These are phyloP conservation scores for Paramyrothecium sp. DNA, from an alignment of 2,329 filamentous ascomycete species.

Conservation along the genomic window DNA sequence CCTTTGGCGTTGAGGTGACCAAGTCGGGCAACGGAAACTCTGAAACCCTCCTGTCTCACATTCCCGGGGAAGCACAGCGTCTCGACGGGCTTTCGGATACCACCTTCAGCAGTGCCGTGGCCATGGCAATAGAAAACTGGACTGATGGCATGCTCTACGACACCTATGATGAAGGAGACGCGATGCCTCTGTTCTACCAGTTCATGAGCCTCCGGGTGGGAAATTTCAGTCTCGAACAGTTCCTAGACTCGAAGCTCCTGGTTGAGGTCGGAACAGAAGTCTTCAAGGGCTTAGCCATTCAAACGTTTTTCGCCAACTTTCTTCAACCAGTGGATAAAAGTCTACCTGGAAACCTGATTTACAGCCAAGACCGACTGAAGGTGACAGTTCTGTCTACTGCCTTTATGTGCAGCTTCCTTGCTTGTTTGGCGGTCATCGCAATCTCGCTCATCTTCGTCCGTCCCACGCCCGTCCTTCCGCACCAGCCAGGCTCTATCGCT, in stretches of 20 bases:
- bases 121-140: no score
- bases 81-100: constrained; percentile 1
- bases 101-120: constrained; percentile 5
- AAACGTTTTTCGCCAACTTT: constrained; percentile 7
- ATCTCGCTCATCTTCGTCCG: constrained; percentile 12
- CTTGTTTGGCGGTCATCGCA: constrained; percentile 6
- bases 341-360: constrained; percentile 7
- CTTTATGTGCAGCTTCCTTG: constrained; percentile 13
- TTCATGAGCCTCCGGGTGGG: constrained; percentile 20
- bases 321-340: constrained; percentile 9
- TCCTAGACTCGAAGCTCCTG: constrained; percentile 11
- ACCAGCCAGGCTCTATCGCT: constrained; percentile 12
- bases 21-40: not conserved
- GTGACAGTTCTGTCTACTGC: constrained; percentile 12
- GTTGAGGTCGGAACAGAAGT: constrained; percentile 10
- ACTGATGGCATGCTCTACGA: not conserved
- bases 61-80: not conserved
- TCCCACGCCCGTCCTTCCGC: constrained; percentile 10
- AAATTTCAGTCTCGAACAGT: constrained; percentile 8
- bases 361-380: constrained; percentile 3
- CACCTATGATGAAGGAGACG: constrained; percentile 15
- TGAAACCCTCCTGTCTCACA: not conserved
- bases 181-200: constrained; percentile 21
- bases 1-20: not conserved
- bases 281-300: constrained; percentile 14